phyloP scores from a whole-genome alignment of 306 rosid genomes.

The Castanopsis chinensis region DNA sequence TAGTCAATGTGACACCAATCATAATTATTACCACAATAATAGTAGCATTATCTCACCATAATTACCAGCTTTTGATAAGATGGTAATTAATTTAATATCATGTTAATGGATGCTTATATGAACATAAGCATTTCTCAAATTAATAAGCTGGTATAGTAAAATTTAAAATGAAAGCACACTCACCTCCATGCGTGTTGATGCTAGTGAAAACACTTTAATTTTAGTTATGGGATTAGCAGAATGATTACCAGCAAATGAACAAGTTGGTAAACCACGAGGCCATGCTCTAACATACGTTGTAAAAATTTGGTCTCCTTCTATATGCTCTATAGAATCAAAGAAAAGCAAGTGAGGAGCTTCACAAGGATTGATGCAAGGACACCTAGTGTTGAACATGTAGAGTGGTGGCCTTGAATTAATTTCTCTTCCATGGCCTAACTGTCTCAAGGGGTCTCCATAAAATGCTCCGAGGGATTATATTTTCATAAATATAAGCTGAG shows the following conservation, averaged over 20 bases:
- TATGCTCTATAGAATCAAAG: conserved; percentile 21
- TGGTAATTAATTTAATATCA: no score
- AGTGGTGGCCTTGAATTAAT: conserved; percentile 20
- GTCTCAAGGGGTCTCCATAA: conserved; percentile 47
- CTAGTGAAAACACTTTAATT: conserved; percentile 35
- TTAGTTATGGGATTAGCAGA: conserved; percentile 38
- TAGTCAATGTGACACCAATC: no score
- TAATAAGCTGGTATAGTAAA: no score
- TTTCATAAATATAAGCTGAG: conserved; percentile 44
- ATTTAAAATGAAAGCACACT: neutral
- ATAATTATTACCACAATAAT: no score
- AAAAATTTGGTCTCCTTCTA: neutral
- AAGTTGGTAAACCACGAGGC: conserved; percentile 26
- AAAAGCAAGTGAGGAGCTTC: conserved; percentile 47
- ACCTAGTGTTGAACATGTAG: conserved; percentile 48
- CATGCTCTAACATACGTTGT: conserved; percentile 31
- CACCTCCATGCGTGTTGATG: conserved; percentile 26
- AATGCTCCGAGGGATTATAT: conserved; percentile 28
- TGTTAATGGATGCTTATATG: no score
- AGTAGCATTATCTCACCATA: no score
- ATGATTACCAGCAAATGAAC: conserved; percentile 33
- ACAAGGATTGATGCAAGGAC: conserved; percentile 29
- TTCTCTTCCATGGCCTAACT: conserved; percentile 27
- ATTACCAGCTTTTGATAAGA: no score
- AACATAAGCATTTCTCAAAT: no score